Base-by-base conservation (phyloP, 2,329 filamentous ascomycete species). In the Coleophoma cylindrospora region DNA sequence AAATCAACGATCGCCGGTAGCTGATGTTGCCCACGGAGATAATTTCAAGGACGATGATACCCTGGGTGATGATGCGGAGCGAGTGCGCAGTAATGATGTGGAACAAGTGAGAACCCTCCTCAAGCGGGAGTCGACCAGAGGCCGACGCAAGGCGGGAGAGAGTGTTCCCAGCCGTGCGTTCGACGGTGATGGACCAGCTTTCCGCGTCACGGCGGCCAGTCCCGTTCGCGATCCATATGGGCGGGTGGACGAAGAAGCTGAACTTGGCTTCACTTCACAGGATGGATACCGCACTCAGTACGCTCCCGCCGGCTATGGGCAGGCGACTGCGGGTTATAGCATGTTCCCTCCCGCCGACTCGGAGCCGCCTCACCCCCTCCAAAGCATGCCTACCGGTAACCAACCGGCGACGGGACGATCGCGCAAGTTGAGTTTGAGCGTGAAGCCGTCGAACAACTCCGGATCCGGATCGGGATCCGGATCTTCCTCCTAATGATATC, bases 21-120 rank as follows among this genome's bases (percentile, higher is more conserved):
- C 61, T 1, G 74, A 77, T 50, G 58, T 66, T 1, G 63, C 69
- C 11, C 70, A 72, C n/a, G 69, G 72, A 15, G 58, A 51, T 54
- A 52, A 50, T 5, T 50, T 43, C 3, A 10, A 52, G 2, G 52
- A 59, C 10, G 62, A 62, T 11, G 45, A 50, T 8, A 54, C 54
- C 8, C 32, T 56, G 10, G 43, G 44, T 13, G 37, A 19, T 10
- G 27, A 44, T 10, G 37, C 3, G 11, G 34, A 50, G 17, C 50
- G 45, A 14, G 22, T 51, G 21, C 50, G 61, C 3, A 55, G 37
- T 19, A 47, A 53, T 36, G 57, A 62, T 13, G 58, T 62, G 22
- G 55, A 61, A 13, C 50, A 53, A 4, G 43, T 61, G 3, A 52
- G 57, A 21, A 32, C 55, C 33, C 51, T 66, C 1, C 34, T 65